A percentile compares a stretch with the other conserved stretches of the same genome.
Conservation (phyloP, 768 basidiomycete species). For the Kwoniella mangroviensis region DNA sequence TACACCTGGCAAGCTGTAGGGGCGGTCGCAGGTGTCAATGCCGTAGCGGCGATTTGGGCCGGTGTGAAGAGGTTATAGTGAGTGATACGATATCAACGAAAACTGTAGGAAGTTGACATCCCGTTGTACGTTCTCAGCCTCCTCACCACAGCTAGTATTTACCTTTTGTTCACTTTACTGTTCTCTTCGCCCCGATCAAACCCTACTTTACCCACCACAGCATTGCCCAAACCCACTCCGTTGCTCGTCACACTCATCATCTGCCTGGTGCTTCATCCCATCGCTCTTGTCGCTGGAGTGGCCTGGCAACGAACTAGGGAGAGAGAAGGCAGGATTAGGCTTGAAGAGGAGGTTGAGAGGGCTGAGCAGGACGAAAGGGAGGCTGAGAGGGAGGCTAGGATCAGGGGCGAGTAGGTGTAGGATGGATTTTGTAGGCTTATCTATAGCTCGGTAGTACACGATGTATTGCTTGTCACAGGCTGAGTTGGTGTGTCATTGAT, state of each 20-base stretch:
- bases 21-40: conserved; percentile 69
- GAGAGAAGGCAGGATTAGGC: conserved; percentile 56
- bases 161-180: conserved; percentile 52
- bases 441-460: background rate
- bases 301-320: conserved; percentile 56
- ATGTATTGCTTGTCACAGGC: background rate
- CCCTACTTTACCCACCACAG: conserved; percentile 50
- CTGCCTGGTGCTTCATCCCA: conserved; percentile 57
- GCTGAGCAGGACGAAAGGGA: conserved; percentile 41
- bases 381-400: conserved; percentile 32
- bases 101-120: too few species aligned
- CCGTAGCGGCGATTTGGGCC: conserved; percentile 56
- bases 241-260: conserved; percentile 57
- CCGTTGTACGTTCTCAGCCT: conserved; percentile 18
- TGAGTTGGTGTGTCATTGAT: too few species aligned
- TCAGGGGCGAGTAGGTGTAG: background rate
- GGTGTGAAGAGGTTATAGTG: conserved; percentile 46
- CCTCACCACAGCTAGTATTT: conserved; percentile 35
- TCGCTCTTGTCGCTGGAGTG: conserved; percentile 55
- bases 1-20: conserved; percentile 77
- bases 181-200: conserved; percentile 52
- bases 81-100: conserved; percentile 13
- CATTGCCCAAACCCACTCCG: conserved; percentile 55
- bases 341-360: conserved; percentile 57
- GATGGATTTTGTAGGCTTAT: background rate